Base-by-base conservation (phyloP, 1,139 yeast species). In the Hanseniaspora uvarum region DNA sequence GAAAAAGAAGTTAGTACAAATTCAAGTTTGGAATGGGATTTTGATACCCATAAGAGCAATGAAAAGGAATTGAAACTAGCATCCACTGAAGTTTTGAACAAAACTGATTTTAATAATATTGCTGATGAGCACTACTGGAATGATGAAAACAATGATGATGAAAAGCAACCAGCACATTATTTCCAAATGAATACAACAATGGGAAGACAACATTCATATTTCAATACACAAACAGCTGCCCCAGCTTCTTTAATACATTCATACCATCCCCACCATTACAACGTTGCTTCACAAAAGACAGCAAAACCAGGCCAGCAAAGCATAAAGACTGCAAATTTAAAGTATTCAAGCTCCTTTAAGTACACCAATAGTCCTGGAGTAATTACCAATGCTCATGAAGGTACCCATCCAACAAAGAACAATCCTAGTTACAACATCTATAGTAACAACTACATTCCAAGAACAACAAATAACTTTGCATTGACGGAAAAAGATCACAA, bases 21-120 rank as follows among this genome's bases (percentile, higher is more conserved):
- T 46, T 69, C 78, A n/a, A 86, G 79, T 59, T 80, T 83, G n/a
- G 83, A 83, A 66, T 86, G 95, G 94, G 94, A 85, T 68, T 86
- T 86, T 62, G 94, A 85, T 65, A 83, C 92, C 1, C 68, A 84
- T 56, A 81, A 83, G 62, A 78, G 86, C 50, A 75, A 79, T 39
- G 89, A 83, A 59, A 83, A 83, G 62, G 81, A 84, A 54, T 69
- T 80, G 53, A 87, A 83, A 55, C 81, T 80, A 64, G 83, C 80
- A 53, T 77, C 77, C 34, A 75, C 72, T 51, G 74, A 74, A 46
- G 77, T 77, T 16, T 60, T 65, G 2, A 65, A 62, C 43, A 68
- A 63, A 39, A 53, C 59, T 4, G 74, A 72, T 47, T 73, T 71
- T 63, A 53, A 58, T 10, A 62, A 67, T 18, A 69, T 63, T 31